Base-by-base conservation (phyloP, 805 yeast genomes). In the Candida lessepsii region DNA sequence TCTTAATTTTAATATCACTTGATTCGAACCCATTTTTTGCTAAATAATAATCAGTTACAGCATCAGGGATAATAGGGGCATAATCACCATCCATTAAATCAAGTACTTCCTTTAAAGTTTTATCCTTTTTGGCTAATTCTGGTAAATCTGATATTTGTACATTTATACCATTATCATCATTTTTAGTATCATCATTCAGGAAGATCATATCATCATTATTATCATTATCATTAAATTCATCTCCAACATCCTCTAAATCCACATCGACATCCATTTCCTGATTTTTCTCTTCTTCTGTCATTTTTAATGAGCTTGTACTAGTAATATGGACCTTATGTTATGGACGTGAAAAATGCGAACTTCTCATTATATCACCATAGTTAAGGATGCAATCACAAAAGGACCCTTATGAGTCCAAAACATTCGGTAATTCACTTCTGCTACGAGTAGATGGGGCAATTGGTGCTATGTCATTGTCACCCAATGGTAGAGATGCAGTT, bases 1-100 rank as follows among this genome's bases (percentile, higher is more conserved):
- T 72, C 60, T 89, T 90, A 42, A 67, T 60, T 29, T 89, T 75
- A 10, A 78, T 66, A 57, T 91, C 96, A 28, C 83, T 73, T 19
- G 93, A 79, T 43, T 82, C 83, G 52, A 93, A 81, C 28, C 97
- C 97, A 46, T 88, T 83, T 54, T 83, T 83, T 17, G 87, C 78
- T 38, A 91, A 65, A 54, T 91, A 93, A 58, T 89, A 93, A 56
- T 91, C 97, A 0, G 96, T 86, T 9, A 93, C 97, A 0, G 95
- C 90, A 58, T 93, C 98, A 0, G 99, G 99, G 29, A 93, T 93
- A 24, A 91, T 83, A 2, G 99, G 99, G 3, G 96, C 87, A 58
- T 83, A 88, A 44, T 89, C 96, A 2, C 65, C 71, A 49, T 88
- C 96, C 91, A 93, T 83, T 71, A 89, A 70, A 24, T 83, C 84